These are phyloP conservation scores for Termitomyces eurrhizus DNA, from an alignment of 768 basidiomycete species.

Conservation along the genomic window DNA sequence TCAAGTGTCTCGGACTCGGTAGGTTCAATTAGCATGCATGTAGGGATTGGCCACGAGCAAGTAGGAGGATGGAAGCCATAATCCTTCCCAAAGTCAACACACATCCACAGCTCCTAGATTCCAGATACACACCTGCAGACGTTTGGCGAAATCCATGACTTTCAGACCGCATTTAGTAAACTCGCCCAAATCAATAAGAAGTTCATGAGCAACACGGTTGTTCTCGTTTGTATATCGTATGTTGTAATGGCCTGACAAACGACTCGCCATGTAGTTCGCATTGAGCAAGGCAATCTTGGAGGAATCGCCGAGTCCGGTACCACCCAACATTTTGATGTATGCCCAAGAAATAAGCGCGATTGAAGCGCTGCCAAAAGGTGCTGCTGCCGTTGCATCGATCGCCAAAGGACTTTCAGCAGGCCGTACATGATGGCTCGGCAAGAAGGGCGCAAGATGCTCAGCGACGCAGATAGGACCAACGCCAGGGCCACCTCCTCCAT, in stretches of 20 bases:
- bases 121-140: constrained; percentile 65
- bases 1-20: constrained; percentile 94
- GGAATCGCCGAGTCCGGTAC: constrained; percentile 79
- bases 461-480: constrained; percentile 96
- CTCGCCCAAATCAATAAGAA: constrained; percentile 92
- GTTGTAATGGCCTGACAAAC: constrained; percentile 80
- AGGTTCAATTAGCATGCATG: constrained; percentile 97
- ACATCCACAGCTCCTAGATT: neutral
- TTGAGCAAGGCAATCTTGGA: constrained; percentile 87
- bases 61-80: constrained; percentile 97
- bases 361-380: constrained; percentile 92
- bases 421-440: constrained; percentile 82
- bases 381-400: constrained; percentile 87
- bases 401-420: constrained; percentile 61
- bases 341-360: constrained; percentile 98
- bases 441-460: constrained; percentile 90
- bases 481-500: constrained; percentile 96
- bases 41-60: constrained; percentile 96
- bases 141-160: constrained; percentile 95
- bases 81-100: constrained; percentile 45
- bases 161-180: constrained; percentile 90
- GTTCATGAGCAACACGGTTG: constrained; percentile 91
- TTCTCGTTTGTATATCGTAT: constrained; percentile 89
- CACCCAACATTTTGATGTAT: constrained; percentile 99
- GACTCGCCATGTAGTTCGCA: constrained; percentile 96